Conservation (phyloP, 768 basidiomycete species). For the Amyloporia xantha region DNA sequence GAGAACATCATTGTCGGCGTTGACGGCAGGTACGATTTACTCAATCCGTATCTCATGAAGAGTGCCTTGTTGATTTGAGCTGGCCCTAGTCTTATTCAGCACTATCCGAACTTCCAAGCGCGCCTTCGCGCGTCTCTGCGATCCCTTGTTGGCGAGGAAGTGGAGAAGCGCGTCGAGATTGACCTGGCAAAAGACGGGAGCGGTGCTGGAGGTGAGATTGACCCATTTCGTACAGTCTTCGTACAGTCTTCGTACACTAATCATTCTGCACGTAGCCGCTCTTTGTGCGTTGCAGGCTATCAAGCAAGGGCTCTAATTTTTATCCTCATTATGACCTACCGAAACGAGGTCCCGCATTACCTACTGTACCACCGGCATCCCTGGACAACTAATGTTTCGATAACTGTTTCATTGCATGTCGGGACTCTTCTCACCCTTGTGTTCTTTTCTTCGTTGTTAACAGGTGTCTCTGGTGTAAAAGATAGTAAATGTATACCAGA, state of each 20-base stretch:
- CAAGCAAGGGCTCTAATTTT: constrained; percentile 37
- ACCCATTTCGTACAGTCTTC: background rate
- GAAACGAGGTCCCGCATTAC: background rate
- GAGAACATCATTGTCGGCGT: constrained; percentile 74
- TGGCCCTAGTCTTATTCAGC: constrained; percentile 68
- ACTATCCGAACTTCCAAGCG: constrained; percentile 82
- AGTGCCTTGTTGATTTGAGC: too few species aligned
- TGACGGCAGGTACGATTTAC: constrained; percentile 73
- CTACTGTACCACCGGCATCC: background rate
- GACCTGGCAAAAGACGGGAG: constrained; percentile 97
- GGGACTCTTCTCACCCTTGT: background rate
- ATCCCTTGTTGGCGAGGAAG: constrained; percentile 70
- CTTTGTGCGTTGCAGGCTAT: constrained; percentile 80
- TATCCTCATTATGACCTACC: background rate
- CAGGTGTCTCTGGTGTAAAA: background rate
- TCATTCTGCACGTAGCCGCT: constrained; percentile 57
- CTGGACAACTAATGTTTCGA: background rate
- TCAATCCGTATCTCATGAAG: constrained; percentile 1
- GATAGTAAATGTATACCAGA: background rate
- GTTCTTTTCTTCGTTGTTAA: background rate
- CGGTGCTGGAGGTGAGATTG: constrained; percentile 84
- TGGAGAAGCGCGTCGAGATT: constrained; percentile 76
- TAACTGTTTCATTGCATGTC: background rate
- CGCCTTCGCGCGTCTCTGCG: constrained; percentile 69
- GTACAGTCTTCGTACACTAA: constrained; percentile 4